phyloP scores from a whole-genome alignment of 2,329 filamentous ascomycete genomes.

The Aquanectria penicillioides region DNA sequence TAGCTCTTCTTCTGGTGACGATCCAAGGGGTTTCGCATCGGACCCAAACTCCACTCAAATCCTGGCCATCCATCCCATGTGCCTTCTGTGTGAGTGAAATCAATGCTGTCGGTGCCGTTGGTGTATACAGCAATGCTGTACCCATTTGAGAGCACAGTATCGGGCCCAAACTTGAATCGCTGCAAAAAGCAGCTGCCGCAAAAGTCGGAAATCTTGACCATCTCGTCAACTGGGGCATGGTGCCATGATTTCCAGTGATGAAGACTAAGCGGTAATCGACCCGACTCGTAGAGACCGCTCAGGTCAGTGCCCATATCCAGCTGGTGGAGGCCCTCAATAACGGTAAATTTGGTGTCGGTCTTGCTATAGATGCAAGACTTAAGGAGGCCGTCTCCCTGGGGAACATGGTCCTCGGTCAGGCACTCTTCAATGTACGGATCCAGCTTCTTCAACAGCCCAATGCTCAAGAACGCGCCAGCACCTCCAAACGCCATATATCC shows the following conservation, averaged over 20 bases:
- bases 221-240: constrained; percentile 57
- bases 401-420: constrained; percentile 44
- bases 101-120: constrained; percentile 50
- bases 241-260: constrained; percentile 75
- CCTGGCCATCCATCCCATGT: constrained; percentile 62
- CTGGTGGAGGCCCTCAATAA: constrained; percentile 66
- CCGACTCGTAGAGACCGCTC: constrained; percentile 69
- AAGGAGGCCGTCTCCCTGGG: constrained; percentile 64
- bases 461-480: constrained; percentile 67
- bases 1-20: constrained; percentile 62
- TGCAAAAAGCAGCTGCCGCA: constrained; percentile 70
- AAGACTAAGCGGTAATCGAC: constrained; percentile 62
- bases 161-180: constrained; percentile 60
- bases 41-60: constrained; percentile 64
- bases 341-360: constrained; percentile 63
- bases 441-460: constrained; percentile 60
- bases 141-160: constrained; percentile 66
- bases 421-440: constrained; percentile 60
- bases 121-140: constrained; percentile 65
- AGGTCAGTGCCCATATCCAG: constrained; percentile 65
- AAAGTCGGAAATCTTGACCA: constrained; percentile 59
- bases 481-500: constrained; percentile 71
- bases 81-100: constrained; percentile 60
- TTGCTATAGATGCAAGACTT: constrained; percentile 66
- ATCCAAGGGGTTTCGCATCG: constrained; percentile 53